These are phyloP conservation scores for Hippophae rhamnoides DNA, from an alignment of 306 rosid species.

Conservation along the genomic window DNA sequence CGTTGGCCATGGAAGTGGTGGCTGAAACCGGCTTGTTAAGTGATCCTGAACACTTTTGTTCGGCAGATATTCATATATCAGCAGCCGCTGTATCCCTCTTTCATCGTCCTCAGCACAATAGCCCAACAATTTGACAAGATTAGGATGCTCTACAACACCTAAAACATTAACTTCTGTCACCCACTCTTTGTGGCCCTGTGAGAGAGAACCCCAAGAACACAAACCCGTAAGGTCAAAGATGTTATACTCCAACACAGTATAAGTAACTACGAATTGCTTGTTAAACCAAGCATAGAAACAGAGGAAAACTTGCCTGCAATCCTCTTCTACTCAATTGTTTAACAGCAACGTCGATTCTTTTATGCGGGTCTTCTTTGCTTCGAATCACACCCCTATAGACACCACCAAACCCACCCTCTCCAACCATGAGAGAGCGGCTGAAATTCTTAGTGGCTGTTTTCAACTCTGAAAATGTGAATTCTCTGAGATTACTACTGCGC, in stretches of 20 bases:
- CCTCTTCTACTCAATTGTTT: conserved; percentile 58
- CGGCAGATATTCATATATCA: conserved; percentile 51
- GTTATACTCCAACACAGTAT: background rate
- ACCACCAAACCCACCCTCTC: conserved; percentile 60
- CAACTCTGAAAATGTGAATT: conserved; percentile 45
- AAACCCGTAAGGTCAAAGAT: background rate
- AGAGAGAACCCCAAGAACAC: background rate
- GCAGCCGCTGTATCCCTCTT: conserved; percentile 52
- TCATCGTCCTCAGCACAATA: conserved; percentile 60
- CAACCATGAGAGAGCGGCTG: conserved; percentile 45
- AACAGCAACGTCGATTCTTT: conserved; percentile 43
- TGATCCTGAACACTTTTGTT: conserved; percentile 57
- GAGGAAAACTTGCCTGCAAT: conserved; percentile 43
- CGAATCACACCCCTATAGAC: conserved; percentile 38
- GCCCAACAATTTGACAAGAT: conserved; percentile 46
- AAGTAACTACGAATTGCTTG: background rate
- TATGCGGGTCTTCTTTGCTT: conserved; percentile 25
- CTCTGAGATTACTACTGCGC: conserved; percentile 35
- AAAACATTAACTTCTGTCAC: conserved; percentile 56
- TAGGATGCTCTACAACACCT: conserved; percentile 44
- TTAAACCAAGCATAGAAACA: background rate
- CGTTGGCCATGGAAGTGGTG: conserved; percentile 43
- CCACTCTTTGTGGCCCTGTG: conserved; percentile 64
- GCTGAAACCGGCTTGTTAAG: conserved; percentile 31
- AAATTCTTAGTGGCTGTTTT: conserved; percentile 51